phyloP scores from a whole-genome alignment of 192 early-diverging fungal species.

The Phlyctochytrium planicorne region DNA sequence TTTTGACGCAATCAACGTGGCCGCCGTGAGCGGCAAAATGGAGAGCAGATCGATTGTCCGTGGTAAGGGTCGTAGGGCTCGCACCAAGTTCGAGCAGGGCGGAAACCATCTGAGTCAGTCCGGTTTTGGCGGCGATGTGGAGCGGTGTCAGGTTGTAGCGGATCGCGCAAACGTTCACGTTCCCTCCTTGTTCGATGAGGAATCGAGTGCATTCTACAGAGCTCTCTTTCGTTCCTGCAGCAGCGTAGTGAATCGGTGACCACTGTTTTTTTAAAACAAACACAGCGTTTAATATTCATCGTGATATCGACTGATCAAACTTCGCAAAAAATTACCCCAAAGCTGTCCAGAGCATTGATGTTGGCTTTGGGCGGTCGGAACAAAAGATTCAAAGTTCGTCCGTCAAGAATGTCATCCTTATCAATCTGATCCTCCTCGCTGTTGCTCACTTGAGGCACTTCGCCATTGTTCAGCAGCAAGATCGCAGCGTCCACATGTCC shows the following conservation, averaged over 20 bases:
- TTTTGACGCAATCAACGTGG: slow-evolving; percentile 15
- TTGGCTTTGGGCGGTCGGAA: slow-evolving; percentile 1
- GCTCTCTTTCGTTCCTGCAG: slow-evolving; percentile 23
- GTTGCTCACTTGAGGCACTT: too few species aligned
- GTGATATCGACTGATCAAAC: too few species aligned
- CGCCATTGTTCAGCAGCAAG: too few species aligned
- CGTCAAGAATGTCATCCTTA: too few species aligned
- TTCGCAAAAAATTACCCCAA: slow-evolving; percentile 27
- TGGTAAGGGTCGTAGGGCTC: slow-evolving; percentile 28
- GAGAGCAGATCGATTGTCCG: slow-evolving; percentile 16
- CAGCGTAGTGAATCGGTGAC: slow-evolving; percentile 30
- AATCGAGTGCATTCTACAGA: slow-evolving; percentile 14
- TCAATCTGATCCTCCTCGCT: too few species aligned
- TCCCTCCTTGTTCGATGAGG: slow-evolving; percentile 13
- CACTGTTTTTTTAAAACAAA: slow-evolving; percentile 13
- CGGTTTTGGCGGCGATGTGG: slow-evolving; percentile 39
- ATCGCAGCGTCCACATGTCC: slow-evolving; percentile 18
- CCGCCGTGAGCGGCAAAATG: slow-evolving; percentile 29
- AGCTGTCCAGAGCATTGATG: slow-evolving; percentile 20
- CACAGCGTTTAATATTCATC: too few species aligned
- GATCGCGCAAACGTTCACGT: slow-evolving; percentile 15
- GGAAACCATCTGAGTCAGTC: slow-evolving; percentile 30
- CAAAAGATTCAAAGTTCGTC: too few species aligned
- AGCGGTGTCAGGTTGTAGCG: slow-evolving; percentile 30
- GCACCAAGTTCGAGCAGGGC: slow-evolving; percentile 43